A percentile compares a stretch with the other conserved stretches of the same genome.
Evolutionary conservation across 495 filamentous ascomycete genomes (phyloP).

Genomic region (Trypethelium eluteriae): DNA sequence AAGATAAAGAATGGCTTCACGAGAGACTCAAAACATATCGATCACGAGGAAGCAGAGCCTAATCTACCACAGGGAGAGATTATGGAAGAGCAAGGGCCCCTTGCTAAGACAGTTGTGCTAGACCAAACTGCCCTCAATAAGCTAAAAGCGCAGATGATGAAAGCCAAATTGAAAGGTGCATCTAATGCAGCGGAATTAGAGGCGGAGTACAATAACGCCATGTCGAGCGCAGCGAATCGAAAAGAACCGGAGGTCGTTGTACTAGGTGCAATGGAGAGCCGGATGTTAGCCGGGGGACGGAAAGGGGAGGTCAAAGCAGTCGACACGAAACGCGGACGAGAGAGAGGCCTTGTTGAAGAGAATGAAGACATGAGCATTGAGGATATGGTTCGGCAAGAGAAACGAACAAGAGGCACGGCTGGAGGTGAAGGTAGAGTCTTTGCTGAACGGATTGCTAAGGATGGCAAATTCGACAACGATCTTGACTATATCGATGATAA

Average conservation of each 20-base stretch:
- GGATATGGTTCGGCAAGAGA: conserved; percentile 92
- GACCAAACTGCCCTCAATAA: conserved; percentile 78
- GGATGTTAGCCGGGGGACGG: conserved; percentile 69
- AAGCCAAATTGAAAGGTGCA: conserved; percentile 72
- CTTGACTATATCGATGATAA: conserved; percentile 98
- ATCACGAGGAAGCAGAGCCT: conserved; percentile 41
- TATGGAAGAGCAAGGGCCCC: conserved; percentile 39
- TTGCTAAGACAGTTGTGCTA: conserved; percentile 43
- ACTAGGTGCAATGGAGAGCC: conserved; percentile 78
- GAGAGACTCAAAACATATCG: conserved; percentile 30
- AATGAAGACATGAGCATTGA: conserved; percentile 95
- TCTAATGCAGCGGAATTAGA: conserved; percentile 73
- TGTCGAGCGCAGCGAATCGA: conserved; percentile 50
- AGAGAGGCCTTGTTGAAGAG: conserved; percentile 71
- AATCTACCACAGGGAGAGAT: conserved; percentile 40
- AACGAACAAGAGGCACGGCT: conserved; percentile 65
- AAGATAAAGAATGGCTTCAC: conserved; percentile 46
- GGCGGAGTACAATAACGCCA: conserved; percentile 69
- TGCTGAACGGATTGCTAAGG: conserved; percentile 86
- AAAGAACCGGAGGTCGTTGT: conserved; percentile 63
- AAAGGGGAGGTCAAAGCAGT: conserved; percentile 66
- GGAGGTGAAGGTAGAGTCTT: conserved; percentile 76
- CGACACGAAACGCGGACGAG: conserved; percentile 66
- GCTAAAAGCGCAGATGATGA: conserved; percentile 87
- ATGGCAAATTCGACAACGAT: conserved; percentile 85